These are phyloP conservation scores for Rhytidiadelphus loreus DNA, from an alignment of 225 moss, liverwort and hornwort genomes.

Conservation along the genomic window DNA sequence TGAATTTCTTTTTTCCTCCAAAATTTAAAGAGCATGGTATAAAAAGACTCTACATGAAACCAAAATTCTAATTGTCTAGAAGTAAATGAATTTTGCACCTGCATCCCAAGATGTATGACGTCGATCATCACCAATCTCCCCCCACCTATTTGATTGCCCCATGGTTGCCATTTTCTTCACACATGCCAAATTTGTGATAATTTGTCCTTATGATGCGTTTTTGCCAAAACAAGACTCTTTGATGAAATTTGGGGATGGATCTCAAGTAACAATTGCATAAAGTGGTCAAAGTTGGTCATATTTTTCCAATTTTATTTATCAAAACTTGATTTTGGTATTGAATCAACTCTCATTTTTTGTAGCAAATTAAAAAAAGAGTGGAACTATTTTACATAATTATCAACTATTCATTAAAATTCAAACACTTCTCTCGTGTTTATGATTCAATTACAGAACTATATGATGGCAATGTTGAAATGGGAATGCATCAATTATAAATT, in stretches of 20 bases:
- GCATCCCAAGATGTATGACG: conserved; percentile 4
- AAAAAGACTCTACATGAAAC: background rate
- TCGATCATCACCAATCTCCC: background rate
- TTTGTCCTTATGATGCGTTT: background rate
- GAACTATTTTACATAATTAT: background rate
- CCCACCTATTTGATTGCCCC: background rate
- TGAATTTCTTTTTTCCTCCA: background rate
- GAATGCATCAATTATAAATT: background rate
- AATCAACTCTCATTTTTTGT: background rate
- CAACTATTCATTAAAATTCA: background rate
- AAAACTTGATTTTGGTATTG: background rate
- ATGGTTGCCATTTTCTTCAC: background rate
- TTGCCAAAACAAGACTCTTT: background rate
- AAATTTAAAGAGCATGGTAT: background rate
- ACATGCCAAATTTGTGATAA: background rate
- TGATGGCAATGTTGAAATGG: background rate
- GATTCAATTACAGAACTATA: too few species aligned
- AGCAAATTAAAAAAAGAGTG: fast-evolving
- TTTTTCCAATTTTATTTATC: background rate
- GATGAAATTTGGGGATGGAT: background rate
- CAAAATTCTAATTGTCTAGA: background rate
- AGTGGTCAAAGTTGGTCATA: background rate
- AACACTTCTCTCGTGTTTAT: background rate
- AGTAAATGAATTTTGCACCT: background rate
- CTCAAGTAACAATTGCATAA: background rate